These are phyloP conservation scores for Coelastrella sp. DNA, from an alignment of 139 green algal species.

Conservation along the genomic window DNA sequence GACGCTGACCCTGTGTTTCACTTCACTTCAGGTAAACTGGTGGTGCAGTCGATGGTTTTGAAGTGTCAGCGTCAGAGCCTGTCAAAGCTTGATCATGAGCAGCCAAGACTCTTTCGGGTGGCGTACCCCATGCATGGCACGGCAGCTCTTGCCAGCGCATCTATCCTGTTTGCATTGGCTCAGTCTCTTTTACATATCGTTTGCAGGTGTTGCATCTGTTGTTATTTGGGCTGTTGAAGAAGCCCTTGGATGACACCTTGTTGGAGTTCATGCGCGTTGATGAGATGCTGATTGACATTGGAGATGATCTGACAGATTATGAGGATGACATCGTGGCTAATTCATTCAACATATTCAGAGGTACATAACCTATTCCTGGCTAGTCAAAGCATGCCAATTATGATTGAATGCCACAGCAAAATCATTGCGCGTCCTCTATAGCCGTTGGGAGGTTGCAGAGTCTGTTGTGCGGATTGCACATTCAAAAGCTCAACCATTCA, in stretches of 20 bases:
- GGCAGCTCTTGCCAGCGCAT: not conserved
- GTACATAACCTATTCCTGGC: not conserved
- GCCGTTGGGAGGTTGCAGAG: no score
- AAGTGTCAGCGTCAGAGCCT: no score
- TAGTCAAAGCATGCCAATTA: no score
- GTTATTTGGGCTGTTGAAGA: constrained; percentile 53
- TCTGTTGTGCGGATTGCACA: no score
- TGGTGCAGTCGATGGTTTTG: no score
- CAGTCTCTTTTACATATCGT: not conserved
- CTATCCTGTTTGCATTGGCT: not conserved
- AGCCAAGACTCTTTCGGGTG: no score
- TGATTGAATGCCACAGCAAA: no score
- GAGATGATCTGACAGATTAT: constrained; percentile 85
- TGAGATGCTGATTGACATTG: constrained; percentile 88
- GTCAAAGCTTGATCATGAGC: no score
- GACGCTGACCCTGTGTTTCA: no score
- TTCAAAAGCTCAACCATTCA: no score
- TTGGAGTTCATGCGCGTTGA: constrained; percentile 79
- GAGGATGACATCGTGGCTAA: constrained; percentile 80
- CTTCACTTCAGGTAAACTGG: no score
- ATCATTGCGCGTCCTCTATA: no score
- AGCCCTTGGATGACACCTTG: constrained; percentile 56
- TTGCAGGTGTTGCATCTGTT: constrained; percentile 65
- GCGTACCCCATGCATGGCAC: not conserved
- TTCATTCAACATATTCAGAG: constrained; percentile 81